Conservation (phyloP, 108 stramenopile genomes). For the Cyclotella distinguenda region DNA sequence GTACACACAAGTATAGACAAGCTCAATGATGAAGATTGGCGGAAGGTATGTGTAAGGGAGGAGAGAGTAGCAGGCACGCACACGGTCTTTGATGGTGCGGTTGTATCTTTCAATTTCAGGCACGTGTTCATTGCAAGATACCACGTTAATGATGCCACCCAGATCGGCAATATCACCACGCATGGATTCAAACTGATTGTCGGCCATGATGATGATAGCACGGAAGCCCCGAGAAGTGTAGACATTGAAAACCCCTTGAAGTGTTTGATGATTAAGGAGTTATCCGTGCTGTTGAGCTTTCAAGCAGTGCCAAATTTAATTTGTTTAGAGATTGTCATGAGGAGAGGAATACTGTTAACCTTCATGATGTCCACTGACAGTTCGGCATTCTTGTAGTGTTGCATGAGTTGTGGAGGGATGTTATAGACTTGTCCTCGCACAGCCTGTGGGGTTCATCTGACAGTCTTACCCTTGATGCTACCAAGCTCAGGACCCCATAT, state of each 20-base stretch:
- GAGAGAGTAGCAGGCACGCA: not conserved
- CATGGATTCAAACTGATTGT: not conserved
- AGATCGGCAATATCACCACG: not conserved
- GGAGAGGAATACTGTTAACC: constrained; percentile 47
- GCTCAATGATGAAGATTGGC: not conserved
- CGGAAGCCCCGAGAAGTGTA: not conserved
- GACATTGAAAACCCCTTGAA: not conserved
- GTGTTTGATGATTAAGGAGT: not conserved
- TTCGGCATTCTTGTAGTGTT: constrained; percentile 13
- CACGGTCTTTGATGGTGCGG: not conserved
- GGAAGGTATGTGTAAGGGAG: not conserved
- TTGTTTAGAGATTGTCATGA: too few species aligned
- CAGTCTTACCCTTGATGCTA: not conserved
- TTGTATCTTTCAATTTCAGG: too few species aligned
- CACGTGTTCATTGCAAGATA: too few species aligned
- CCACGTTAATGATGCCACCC: too few species aligned
- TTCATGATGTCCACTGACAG: constrained; percentile 45
- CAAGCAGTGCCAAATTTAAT: too few species aligned
- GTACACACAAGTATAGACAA: not conserved
- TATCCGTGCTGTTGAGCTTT: not conserved
- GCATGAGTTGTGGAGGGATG: constrained; percentile 28
- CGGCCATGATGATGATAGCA: not conserved
- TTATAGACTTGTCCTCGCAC: not conserved
- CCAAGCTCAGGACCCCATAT: constrained; percentile 9
- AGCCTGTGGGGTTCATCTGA: too few species aligned